phyloP scores from a whole-genome alignment of 2,329 filamentous ascomycete genomes.

The Epichloe aotearoae region DNA sequence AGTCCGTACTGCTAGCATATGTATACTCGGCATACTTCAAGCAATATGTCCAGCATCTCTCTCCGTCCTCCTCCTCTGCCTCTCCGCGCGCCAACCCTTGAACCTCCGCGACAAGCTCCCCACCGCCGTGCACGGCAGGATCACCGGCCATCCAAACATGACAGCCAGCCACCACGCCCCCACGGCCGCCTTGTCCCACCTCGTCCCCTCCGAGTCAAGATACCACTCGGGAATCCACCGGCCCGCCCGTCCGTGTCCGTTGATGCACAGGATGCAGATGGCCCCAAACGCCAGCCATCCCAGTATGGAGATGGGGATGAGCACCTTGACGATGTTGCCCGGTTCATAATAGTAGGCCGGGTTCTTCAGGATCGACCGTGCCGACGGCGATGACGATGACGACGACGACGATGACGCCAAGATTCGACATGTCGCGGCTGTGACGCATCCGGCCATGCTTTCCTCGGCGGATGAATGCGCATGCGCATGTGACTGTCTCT shows the following conservation, averaged over 20 bases:
- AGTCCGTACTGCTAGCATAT: not conserved
- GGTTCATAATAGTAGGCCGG: not conserved
- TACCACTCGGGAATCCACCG: constrained; percentile 23
- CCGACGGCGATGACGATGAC: not conserved
- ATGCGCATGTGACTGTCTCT: not conserved
- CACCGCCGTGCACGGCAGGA: constrained; percentile 53
- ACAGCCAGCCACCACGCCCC: constrained; percentile 17
- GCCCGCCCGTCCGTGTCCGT: constrained; percentile 15
- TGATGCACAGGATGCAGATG: constrained; percentile 20
- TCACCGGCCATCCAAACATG: constrained; percentile 36
- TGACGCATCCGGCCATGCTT: not conserved
- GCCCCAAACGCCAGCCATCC: constrained; percentile 20
- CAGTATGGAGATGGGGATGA: constrained; percentile 13
- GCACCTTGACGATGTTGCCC: constrained; percentile 1
- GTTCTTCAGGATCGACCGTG: not conserved
- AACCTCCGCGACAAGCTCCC: constrained; percentile 60
- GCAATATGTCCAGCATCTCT: constrained; percentile 12
- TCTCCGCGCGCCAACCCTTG: constrained; percentile 18
- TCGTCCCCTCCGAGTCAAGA: constrained; percentile 13
- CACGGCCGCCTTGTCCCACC: constrained; percentile 12
- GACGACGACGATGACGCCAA: not conserved
- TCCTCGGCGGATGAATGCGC: too few species aligned
- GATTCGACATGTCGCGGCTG: not conserved
- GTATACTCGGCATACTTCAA: not conserved
- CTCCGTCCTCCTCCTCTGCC: constrained; percentile 29